Percentiles rank a stretch among this genome's conserved stretches.
These are phyloP conservation scores for Chaetomidium leptoderma DNA, from an alignment of 495 filamentous ascomycete species.

Conservation along the genomic window DNA sequence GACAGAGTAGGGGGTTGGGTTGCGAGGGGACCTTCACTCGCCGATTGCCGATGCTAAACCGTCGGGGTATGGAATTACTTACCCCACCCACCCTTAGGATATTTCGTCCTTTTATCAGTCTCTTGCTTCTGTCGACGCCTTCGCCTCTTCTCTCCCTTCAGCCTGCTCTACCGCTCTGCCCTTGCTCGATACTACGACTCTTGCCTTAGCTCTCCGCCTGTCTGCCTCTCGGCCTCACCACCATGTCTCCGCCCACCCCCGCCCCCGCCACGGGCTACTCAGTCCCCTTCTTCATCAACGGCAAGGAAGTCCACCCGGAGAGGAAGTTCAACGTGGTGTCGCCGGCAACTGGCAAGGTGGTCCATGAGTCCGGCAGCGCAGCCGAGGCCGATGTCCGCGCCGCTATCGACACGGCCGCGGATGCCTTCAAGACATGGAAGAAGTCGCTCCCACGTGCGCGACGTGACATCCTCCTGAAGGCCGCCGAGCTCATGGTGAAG, in stretches of 20 bases:
- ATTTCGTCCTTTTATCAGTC: too few relatives aligned
- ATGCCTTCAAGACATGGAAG: conserved; percentile 69
- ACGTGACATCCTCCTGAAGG: conserved; percentile 67
- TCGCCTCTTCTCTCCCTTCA: too few relatives aligned
- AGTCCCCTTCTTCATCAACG: conserved; percentile 70
- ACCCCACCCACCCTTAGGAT: not conserved
- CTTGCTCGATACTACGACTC: not conserved
- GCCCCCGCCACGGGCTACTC: conserved; percentile 25
- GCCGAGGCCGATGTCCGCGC: conserved; percentile 56
- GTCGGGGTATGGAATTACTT: not conserved
- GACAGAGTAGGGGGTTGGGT: too few relatives aligned
- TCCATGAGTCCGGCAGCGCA: conserved; percentile 60
- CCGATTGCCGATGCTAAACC: not conserved
- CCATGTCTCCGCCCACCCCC: conserved; percentile 3
- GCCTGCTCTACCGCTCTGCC: not conserved
- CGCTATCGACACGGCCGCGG: conserved; percentile 61
- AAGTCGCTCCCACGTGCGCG: conserved; percentile 56
- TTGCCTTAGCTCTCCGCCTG: not conserved
- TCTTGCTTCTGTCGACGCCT: too few relatives aligned
- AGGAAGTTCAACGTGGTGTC: conserved; percentile 63
- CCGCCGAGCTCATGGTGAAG: conserved; percentile 60
- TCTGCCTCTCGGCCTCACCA: not conserved
- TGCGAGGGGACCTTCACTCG: conserved; percentile 1
- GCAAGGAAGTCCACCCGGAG: conserved; percentile 57
- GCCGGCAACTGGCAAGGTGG: conserved; percentile 57